Base-by-base conservation (phyloP, 1,284 basidiomycete species). In the Irpex sp. region DNA sequence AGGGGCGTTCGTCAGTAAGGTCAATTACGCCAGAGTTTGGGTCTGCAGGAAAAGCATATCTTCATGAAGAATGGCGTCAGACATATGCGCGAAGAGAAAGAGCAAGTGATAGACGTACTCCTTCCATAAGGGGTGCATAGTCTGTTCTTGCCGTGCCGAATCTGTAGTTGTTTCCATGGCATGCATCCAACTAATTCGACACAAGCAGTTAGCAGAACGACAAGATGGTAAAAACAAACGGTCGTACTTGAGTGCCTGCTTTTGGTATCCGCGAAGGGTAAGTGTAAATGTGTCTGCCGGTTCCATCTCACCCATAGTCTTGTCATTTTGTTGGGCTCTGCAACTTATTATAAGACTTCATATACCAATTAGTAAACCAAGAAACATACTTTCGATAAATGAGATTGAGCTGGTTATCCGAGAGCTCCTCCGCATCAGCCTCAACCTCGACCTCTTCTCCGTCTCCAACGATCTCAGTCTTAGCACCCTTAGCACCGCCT, bases 41-140 rank as follows among this genome's bases (percentile, higher is more conserved):
- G 63, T 86, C 81, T 16, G 75, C 70, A 4, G 90, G 89, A 61
- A 91, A 91, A 0, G 75, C 62, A 69, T 90, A 92, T 79, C 90
- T 92, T 12, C 39, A 45, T 45, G 9, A 16, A 33, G 45, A 57
- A 14, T 9, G 33, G 36, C 0, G 56, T 57, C n/a, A 28, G n/a
- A 35, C 35, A n/a, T 51, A 37, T 18, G 52, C 19, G 16, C 9
- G 16, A 56, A 67, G 56, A 37, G 33, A 56, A 51, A 23, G 36
- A 56, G 35, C 21, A 39, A 7, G 56, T n/a, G 12, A 2, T 19
- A 33, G 19, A 75, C 85, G 72, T 74, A 97, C 91, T 94, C 87
- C 77, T 92, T 91, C 96, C 96, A 99, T 9, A 99, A 75, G 0
- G 96, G 96, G 75, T 99, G 94, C 80, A 98, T 87, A 1, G 90